Base-by-base conservation (phyloP, 805 yeast species). In the Sugiyamaella qingdaonensis region DNA sequence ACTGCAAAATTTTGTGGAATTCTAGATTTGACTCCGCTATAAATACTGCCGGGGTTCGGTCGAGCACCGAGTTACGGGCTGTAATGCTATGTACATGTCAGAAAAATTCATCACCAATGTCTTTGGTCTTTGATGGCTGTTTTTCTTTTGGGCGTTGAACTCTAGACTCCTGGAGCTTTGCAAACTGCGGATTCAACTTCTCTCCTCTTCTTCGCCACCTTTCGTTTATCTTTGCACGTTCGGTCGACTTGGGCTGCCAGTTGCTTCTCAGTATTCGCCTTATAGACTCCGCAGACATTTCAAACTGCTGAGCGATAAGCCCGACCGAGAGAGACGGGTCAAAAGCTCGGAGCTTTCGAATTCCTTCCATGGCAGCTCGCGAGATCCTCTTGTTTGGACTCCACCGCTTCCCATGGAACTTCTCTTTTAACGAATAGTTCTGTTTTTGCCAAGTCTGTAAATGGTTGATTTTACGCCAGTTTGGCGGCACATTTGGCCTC, bases 261-360 rank as follows among this genome's bases (percentile, higher is more conserved):
- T 77, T 80, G 4, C 92, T 83, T 64, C 81, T 83, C 58, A 91
- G 65, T 16, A 91, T 88, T 57, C 96, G 78, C 54, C 96, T 73
- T 1, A 90, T 78, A 0, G 91, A 87, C 59, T 90, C 95, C 0
- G 95, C 92, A 0, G 94, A 85, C 4, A 88, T 76, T 47, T 78
- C 73, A 68, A 85, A 90, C 63, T 77, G 78, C 32, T 77, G 72
- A 0, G 89, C 85, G 4, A 91, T 65, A 42, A 81, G 84, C 2
- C 72, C 70, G 1, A 84, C 76, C 2, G 78, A 79, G 49, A 86
- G 58, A n/a, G 78, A 74, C 0, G 97, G 96, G 56, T 73, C 68
- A 51, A 61, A 52, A 11, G 68, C 68, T 60, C 81, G 85, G 46
- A 89, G 61, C 3, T 73, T 65, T 51, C 86, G 70, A 2, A 91